phyloP scores from a whole-genome alignment of 2,329 filamentous ascomycete species.

The Cladosporium sp. region DNA sequence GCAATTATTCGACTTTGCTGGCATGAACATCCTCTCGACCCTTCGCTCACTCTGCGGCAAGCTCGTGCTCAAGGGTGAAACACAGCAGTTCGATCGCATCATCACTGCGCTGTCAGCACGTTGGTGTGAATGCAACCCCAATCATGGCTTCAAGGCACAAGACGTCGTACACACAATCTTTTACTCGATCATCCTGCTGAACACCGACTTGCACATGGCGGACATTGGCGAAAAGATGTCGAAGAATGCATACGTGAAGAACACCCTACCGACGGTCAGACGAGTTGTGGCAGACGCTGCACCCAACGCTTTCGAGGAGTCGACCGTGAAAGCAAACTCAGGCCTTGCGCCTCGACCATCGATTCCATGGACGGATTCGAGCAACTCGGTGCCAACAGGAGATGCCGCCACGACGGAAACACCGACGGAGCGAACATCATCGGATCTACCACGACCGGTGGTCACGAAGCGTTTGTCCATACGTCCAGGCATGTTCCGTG shows the following conservation, averaged over 20 bases:
- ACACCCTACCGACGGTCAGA: slow-evolving; percentile 85
- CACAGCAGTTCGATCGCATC: slow-evolving; percentile 94
- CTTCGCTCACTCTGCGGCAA: slow-evolving; percentile 77
- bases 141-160: slow-evolving; percentile 86
- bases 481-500: slow-evolving; percentile 33
- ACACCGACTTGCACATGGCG: slow-evolving; percentile 91
- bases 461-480: slow-evolving; percentile 41
- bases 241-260: slow-evolving; percentile 87
- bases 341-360: slow-evolving; percentile 20
- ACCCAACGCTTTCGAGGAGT: slow-evolving; percentile 58
- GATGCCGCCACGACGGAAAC: slow-evolving; percentile 11
- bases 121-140: slow-evolving; percentile 91
- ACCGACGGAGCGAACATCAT: slow-evolving; percentile 23
- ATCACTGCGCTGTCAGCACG: slow-evolving; percentile 81
- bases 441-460: slow-evolving; percentile 26
- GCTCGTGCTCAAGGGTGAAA: slow-evolving; percentile 81
- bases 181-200: slow-evolving; percentile 91
- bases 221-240: slow-evolving; percentile 98
- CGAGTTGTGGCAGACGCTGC: slow-evolving; percentile 70
- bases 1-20: slow-evolving; percentile 82
- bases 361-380: slow-evolving; percentile 30
- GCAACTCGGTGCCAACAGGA: slow-evolving; percentile 13
- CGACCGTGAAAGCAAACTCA: slow-evolving; percentile 20
- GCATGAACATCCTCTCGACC: slow-evolving; percentile 72
- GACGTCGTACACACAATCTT: slow-evolving; percentile 97